Percentiles rank a stretch among this genome's conserved stretches.
phyloP scores from a whole-genome alignment of 2,329 filamentous ascomycete species.

The Xylaria sp. region DNA sequence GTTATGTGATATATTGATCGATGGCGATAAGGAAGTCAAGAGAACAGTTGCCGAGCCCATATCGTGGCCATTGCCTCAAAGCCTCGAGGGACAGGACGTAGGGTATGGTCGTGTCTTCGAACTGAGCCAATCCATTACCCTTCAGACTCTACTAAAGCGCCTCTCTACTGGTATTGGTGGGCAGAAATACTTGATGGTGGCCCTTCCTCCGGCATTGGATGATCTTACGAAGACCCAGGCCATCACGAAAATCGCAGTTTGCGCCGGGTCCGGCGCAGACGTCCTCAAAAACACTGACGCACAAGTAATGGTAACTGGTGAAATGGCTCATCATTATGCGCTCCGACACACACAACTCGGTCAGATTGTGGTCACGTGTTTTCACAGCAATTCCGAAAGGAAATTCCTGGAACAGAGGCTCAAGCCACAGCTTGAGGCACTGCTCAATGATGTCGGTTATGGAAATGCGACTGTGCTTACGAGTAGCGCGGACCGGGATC shows the following conservation, averaged over 20 bases:
- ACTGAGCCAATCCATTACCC: conserved; percentile 54
- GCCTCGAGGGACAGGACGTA: conserved; percentile 55
- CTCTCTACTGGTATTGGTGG: conserved; percentile 76
- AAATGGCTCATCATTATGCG: conserved; percentile 93
- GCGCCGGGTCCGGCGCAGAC: conserved; percentile 86
- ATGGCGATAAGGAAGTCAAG: conserved; percentile 51
- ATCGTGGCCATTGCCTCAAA: conserved; percentile 54
- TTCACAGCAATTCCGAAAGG: conserved; percentile 94
- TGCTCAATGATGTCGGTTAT: conserved; percentile 62
- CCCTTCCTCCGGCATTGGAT: conserved; percentile 57
- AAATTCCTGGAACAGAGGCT: conserved; percentile 81
- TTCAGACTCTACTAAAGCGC: conserved; percentile 59
- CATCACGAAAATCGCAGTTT: conserved; percentile 80
- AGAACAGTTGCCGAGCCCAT: conserved; percentile 61
- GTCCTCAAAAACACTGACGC: conserved; percentile 77
- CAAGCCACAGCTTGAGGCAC: conserved; percentile 70
- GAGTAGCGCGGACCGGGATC: conserved; percentile 85
- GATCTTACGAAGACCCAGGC: conserved; percentile 51
- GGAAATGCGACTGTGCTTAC: conserved; percentile 70
- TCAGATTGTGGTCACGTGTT: conserved; percentile 83
- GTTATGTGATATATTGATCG: conserved; percentile 87
- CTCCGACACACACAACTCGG: conserved; percentile 87
- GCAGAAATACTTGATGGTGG: conserved; percentile 65
- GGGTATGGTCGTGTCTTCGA: conserved; percentile 66
- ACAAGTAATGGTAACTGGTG: conserved; percentile 89